phyloP scores from a whole-genome alignment of 2,329 filamentous ascomycete genomes.

The Chlorencoelia australis region DNA sequence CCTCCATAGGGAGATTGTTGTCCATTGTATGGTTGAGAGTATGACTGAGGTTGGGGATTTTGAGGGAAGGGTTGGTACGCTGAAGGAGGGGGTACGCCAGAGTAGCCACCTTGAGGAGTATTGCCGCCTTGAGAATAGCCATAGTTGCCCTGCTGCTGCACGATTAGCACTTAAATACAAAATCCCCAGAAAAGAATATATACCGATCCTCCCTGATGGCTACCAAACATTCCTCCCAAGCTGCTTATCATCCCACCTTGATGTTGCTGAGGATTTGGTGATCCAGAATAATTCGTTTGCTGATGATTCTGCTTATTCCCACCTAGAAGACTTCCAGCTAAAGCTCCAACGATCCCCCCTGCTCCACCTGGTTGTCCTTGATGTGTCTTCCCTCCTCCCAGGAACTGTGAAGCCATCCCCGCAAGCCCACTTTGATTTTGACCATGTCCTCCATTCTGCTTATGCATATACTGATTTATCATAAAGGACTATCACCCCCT shows the following conservation, averaged over 20 bases:
- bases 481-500: conserved; percentile 18
- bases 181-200: neutral
- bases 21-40: conserved; percentile 8
- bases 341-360: conserved; percentile 29
- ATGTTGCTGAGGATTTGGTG: conserved; percentile 23
- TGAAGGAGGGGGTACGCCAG: conserved; percentile 50
- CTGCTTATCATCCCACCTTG: conserved; percentile 21
- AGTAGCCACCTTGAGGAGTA: conserved; percentile 42
- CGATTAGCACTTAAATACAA: conserved; percentile 12
- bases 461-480: conserved; percentile 23
- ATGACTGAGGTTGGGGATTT: conserved; percentile 7
- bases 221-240: conserved; percentile 24
- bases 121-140: conserved; percentile 47
- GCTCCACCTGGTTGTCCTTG: conserved; percentile 18
- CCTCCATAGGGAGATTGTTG: conserved; percentile 2
- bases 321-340: conserved; percentile 45
- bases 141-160: conserved; percentile 40
- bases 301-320: conserved; percentile 32
- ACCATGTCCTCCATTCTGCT: conserved; percentile 6
- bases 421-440: conserved; percentile 27
- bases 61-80: conserved; percentile 40
- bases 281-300: conserved; percentile 31
- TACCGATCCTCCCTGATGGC: conserved; percentile 16
- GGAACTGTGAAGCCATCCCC: conserved; percentile 29
- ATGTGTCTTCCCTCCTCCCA: conserved; percentile 22